Evolutionary conservation across 225 moss, liverwort and hornwort species (phyloP).

Genomic region (Marchantia paleacea): DNA sequence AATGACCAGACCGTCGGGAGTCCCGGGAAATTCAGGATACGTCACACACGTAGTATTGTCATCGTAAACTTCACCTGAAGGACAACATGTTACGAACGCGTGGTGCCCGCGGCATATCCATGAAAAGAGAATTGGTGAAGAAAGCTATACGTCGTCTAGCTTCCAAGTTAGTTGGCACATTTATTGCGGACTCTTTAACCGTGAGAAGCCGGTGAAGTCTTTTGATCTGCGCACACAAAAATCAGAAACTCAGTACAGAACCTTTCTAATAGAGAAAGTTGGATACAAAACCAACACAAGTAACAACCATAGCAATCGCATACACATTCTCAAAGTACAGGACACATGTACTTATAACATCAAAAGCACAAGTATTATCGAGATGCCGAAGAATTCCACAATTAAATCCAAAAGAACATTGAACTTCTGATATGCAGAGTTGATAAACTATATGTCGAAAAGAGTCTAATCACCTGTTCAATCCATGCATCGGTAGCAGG

Average conservation of each 20-base stretch:
- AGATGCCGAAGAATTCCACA: too few relatives aligned
- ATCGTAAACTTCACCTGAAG: slow-evolving; percentile 52
- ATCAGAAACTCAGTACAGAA: too few relatives aligned
- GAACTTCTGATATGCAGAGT: not conserved
- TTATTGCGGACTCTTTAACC: slow-evolving; percentile 79
- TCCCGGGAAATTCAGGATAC: not conserved
- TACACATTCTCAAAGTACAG: too few relatives aligned
- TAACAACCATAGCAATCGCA: too few relatives aligned
- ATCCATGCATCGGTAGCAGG: slow-evolving; percentile 80
- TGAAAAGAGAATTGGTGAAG: slow-evolving; percentile 90
- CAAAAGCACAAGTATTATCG: not conserved
- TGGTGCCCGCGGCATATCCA: slow-evolving; percentile 96
- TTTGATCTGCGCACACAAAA: slow-evolving; percentile 51
- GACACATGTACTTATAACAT: too few relatives aligned
- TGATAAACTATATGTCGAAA: not conserved
- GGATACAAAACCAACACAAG: too few relatives aligned
- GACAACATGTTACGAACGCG: slow-evolving; percentile 89
- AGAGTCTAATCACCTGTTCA: slow-evolving; percentile 57
- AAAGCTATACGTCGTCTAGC: slow-evolving; percentile 89
- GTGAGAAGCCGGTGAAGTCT: slow-evolving; percentile 84
- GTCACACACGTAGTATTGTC: not conserved
- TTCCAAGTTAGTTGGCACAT: slow-evolving; percentile 88
- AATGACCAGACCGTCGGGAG: not conserved
- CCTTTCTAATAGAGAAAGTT: too few relatives aligned
- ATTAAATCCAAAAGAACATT: not conserved